These are phyloP conservation scores for Piloderma croceum DNA, from an alignment of 768 basidiomycete species.

Conservation along the genomic window DNA sequence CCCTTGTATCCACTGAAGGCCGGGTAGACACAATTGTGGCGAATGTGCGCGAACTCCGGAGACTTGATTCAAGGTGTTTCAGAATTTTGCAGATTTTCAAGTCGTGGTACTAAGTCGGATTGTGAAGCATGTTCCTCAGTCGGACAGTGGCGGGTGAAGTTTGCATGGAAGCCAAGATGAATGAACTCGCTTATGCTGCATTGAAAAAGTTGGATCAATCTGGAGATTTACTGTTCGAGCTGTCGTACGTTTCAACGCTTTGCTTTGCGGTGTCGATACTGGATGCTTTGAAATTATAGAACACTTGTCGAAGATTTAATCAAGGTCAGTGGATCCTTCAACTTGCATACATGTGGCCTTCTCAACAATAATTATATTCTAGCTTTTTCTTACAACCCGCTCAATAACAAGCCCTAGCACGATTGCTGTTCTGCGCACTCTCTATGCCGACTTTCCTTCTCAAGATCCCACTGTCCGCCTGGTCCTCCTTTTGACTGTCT, in stretches of 20 bases:
- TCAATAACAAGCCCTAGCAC: constrained; percentile 50
- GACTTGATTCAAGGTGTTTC: constrained; percentile 59
- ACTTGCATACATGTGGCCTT: constrained; percentile 1
- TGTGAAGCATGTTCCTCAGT: constrained; percentile 68
- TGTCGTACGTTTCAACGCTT: constrained; percentile 42
- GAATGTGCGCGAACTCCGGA: constrained; percentile 68
- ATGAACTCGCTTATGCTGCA: constrained; percentile 63
- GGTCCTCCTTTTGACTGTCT: constrained; percentile 69
- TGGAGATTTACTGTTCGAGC: constrained; percentile 61
- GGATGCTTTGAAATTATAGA: constrained; percentile 22
- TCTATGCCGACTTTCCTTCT: constrained; percentile 65
- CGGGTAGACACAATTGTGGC: constrained; percentile 57
- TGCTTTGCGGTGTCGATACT: not conserved
- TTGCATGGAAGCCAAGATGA: constrained; percentile 73
- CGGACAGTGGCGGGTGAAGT: constrained; percentile 80
- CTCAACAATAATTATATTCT: constrained; percentile 2
- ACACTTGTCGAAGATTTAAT: constrained; percentile 59
- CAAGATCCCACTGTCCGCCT: constrained; percentile 55
- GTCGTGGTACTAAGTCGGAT: not conserved
- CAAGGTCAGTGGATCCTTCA: constrained; percentile 47
- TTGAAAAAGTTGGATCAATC: constrained; percentile 62
- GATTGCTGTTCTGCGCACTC: constrained; percentile 49
- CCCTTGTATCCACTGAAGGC: constrained; percentile 38
- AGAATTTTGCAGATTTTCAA: constrained; percentile 3
- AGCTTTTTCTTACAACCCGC: constrained; percentile 70